phyloP scores from a whole-genome alignment of 805 yeast species.

The Yarrowia sp. region DNA sequence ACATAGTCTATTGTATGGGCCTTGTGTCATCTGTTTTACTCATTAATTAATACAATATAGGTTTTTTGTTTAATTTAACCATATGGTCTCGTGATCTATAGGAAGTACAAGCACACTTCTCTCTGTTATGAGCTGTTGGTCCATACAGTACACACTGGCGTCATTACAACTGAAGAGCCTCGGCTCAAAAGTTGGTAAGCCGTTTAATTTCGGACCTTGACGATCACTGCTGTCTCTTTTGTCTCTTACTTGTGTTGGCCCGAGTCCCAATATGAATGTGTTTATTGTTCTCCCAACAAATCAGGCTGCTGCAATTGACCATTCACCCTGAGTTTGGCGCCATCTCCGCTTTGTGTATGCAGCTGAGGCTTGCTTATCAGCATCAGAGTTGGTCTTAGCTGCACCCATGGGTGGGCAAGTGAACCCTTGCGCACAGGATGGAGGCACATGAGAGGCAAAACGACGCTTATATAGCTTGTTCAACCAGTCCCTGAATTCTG shows the following conservation, averaged over 20 bases:
- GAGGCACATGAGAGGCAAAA: background rate
- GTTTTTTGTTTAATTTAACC: conserved; percentile 6
- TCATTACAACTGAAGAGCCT: too few species aligned
- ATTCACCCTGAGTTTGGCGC: background rate
- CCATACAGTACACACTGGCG: background rate
- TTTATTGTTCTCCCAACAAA: background rate
- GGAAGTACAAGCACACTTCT: background rate
- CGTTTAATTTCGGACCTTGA: background rate
- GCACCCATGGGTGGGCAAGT: conserved; percentile 6
- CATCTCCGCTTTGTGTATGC: background rate
- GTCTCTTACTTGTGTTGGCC: background rate
- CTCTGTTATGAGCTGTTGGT: background rate
- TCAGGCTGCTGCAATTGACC: background rate
- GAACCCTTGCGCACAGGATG: background rate
- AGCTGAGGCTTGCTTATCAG: background rate
- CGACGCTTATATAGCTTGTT: background rate
- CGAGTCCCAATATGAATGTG: background rate
- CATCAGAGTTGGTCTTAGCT: background rate
- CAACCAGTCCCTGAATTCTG: background rate
- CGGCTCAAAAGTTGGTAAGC: background rate
- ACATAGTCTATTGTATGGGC: background rate
- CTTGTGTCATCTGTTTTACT: background rate
- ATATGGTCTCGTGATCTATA: background rate
- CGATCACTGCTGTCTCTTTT: background rate
- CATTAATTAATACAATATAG: background rate